Conservation (phyloP, 805 yeast genomes). For the Teunomyces panamensis region DNA sequence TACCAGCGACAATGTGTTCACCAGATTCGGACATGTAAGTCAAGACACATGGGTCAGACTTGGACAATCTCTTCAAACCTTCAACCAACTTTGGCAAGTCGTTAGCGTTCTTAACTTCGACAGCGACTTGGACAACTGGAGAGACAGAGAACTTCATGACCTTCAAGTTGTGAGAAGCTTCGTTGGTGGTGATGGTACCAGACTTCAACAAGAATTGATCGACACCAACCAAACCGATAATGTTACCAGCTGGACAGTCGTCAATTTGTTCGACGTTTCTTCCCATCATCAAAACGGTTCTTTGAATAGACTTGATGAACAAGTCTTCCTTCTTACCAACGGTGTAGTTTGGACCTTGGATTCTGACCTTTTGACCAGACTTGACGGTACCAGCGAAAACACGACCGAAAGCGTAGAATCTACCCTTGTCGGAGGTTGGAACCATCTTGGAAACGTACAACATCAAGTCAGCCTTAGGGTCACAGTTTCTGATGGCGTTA, state of each 20-base stretch:
- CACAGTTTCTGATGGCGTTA: constrained; percentile 95
- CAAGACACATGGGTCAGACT: constrained; percentile 98
- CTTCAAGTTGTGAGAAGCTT: constrained; percentile 98
- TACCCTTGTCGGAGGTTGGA: constrained; percentile 99
- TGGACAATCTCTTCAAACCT: constrained; percentile 99
- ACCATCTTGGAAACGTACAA: constrained; percentile 99
- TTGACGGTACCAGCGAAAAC: constrained; percentile 99
- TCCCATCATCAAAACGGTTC: constrained; percentile 99
- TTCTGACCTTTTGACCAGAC: constrained; percentile 99
- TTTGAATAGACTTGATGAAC: constrained; percentile 95
- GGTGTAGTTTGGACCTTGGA: constrained; percentile 99
- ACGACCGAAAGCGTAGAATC: constrained; percentile 99
- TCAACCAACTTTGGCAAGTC: constrained; percentile 99
- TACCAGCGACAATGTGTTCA: constrained; percentile 99
- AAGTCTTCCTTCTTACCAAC: constrained; percentile 98
- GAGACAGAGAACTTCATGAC: constrained; percentile 99
- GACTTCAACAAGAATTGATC: constrained; percentile 99
- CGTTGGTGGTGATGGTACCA: constrained; percentile 97
- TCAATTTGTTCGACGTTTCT: constrained; percentile 96
- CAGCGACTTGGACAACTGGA: constrained; percentile 99
- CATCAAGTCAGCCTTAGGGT: constrained; percentile 97
- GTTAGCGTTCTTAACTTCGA: constrained; percentile 98
- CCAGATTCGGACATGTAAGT: constrained; percentile 86
- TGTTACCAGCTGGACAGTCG: constrained; percentile 99
- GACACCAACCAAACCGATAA: constrained; percentile 99